A percentile compares a stretch with the other conserved stretches of the same genome.
phyloP scores from a whole-genome alignment of 2,329 filamentous ascomycete genomes.

The Penicillium sumatraense region DNA sequence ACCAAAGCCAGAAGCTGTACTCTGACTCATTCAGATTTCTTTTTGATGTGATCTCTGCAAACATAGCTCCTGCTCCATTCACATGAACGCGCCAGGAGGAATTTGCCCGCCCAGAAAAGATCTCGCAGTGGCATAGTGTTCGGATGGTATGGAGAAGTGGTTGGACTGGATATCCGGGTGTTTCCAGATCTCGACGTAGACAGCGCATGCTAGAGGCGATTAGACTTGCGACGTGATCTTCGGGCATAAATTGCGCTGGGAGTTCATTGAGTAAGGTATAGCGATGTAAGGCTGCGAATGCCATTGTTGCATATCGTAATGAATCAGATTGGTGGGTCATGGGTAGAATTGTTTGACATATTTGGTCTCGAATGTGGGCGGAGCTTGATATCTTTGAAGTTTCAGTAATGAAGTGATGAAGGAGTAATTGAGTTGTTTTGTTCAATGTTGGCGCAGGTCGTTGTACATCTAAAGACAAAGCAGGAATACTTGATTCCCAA shows the following conservation, averaged over 20 bases:
- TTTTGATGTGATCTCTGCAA: slow-evolving; percentile 7
- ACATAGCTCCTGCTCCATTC: slow-evolving; percentile 28
- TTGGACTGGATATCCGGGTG: slow-evolving; percentile 4
- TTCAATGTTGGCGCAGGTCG: background rate
- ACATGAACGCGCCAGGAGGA: slow-evolving; percentile 30
- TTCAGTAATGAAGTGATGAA: slow-evolving; percentile 27
- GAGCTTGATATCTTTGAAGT: slow-evolving; percentile 29
- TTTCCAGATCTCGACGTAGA: slow-evolving; percentile 10
- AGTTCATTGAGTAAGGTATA: slow-evolving; percentile 8
- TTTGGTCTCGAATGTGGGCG: slow-evolving; percentile 21
- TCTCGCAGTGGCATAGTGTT: slow-evolving; percentile 30
- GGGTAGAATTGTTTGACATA: slow-evolving; percentile 26
- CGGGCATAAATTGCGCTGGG: slow-evolving; percentile 7
- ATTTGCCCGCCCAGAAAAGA: slow-evolving; percentile 28
- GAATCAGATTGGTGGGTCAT: slow-evolving; percentile 27
- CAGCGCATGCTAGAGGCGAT: slow-evolving; percentile 6
- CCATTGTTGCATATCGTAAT: slow-evolving; percentile 29
- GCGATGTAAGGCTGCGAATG: slow-evolving; percentile 30
- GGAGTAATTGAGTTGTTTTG: slow-evolving; percentile 14
- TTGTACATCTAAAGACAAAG: background rate
- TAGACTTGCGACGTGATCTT: slow-evolving; percentile 4
- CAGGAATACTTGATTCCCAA: too few relatives aligned
- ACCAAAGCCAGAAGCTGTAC: slow-evolving; percentile 11
- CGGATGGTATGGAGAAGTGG: slow-evolving; percentile 28
- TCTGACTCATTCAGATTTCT: slow-evolving; percentile 9